Percentiles rank a stretch among this genome's conserved stretches.
phyloP scores from a whole-genome alignment of 352 stramenopile genomes.

The Halophytophthora polymorphica region DNA sequence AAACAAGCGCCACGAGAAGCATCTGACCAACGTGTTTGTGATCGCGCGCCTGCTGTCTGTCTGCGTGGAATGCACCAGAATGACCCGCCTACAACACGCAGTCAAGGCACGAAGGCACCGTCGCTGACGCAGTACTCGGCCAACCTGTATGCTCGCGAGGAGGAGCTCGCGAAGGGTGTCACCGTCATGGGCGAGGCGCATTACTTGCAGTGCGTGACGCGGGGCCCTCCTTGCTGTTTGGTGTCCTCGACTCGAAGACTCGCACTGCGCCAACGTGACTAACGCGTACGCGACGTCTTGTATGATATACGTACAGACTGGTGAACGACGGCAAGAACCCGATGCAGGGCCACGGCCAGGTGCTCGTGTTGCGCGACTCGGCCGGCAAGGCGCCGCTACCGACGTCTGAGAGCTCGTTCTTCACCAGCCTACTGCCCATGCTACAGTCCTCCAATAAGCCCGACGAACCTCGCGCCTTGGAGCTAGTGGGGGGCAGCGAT shows the following conservation, averaged over 20 bases:
- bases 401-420: constrained; percentile 31
- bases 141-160: constrained; percentile 62
- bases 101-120: constrained; percentile 38
- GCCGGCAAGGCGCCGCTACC: constrained; percentile 38
- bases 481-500: constrained; percentile 59
- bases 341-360: constrained; percentile 42
- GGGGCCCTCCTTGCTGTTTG: neutral
- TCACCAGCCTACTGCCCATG: constrained; percentile 33
- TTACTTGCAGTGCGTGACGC: constrained; percentile 50
- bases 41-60: no score
- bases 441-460: constrained; percentile 19
- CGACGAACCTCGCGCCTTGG: constrained; percentile 29
- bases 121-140: constrained; percentile 81
- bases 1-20: neutral
- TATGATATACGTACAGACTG: constrained; percentile 27
- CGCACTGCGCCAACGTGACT: neutral
- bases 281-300: neutral
- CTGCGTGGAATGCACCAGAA: constrained; percentile 43
- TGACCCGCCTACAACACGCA: constrained; percentile 75
- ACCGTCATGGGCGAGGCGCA: constrained; percentile 45
- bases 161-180: constrained; percentile 36
- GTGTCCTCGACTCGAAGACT: neutral
- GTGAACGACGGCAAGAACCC: constrained; percentile 58
- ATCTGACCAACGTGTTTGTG: neutral
- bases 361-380: constrained; percentile 65